Evolutionary conservation across 768 basidiomycete species (phyloP).

Genomic region (Cystobasidium tubakii): DNA sequence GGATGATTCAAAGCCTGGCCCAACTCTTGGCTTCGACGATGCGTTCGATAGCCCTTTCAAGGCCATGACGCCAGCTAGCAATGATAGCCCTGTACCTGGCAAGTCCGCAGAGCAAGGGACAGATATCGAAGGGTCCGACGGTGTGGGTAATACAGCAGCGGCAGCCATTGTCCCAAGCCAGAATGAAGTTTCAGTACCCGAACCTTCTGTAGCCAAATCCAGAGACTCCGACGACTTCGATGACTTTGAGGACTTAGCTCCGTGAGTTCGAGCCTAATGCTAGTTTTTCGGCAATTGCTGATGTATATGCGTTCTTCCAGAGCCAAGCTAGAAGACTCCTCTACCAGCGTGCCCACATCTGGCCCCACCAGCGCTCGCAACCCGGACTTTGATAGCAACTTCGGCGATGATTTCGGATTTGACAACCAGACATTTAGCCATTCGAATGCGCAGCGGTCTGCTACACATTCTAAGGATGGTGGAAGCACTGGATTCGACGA

Average conservation of each 20-base stretch:
- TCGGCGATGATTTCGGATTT: slow-evolving; percentile 14
- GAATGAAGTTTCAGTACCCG: background rate
- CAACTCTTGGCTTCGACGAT: slow-evolving; percentile 23
- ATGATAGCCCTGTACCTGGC: background rate
- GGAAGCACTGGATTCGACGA: slow-evolving; percentile 7
- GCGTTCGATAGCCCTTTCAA: slow-evolving; percentile 21
- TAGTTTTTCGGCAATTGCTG: background rate
- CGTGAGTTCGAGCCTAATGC: background rate
- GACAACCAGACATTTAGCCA: slow-evolving; percentile 25
- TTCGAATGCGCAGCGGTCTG: background rate
- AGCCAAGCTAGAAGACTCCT: background rate
- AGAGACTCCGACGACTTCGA: slow-evolving; percentile 16
- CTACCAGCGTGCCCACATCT: background rate
- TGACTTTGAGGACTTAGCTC: slow-evolving; percentile 25
- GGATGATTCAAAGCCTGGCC: background rate
- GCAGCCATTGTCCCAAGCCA: background rate
- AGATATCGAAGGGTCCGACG: background rate
- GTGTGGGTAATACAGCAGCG: background rate
- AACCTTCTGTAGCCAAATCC: background rate
- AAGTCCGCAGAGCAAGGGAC: background rate
- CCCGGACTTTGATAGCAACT: slow-evolving; percentile 12
- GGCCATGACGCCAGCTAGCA: background rate
- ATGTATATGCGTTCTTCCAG: background rate
- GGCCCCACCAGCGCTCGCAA: background rate
- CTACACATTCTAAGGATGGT: background rate